Evolutionary conservation across 2,329 filamentous ascomycete genomes (phyloP), one percentile per base, ranked within the genome.

Genomic region (Corinectria fuckeliana): DNA sequence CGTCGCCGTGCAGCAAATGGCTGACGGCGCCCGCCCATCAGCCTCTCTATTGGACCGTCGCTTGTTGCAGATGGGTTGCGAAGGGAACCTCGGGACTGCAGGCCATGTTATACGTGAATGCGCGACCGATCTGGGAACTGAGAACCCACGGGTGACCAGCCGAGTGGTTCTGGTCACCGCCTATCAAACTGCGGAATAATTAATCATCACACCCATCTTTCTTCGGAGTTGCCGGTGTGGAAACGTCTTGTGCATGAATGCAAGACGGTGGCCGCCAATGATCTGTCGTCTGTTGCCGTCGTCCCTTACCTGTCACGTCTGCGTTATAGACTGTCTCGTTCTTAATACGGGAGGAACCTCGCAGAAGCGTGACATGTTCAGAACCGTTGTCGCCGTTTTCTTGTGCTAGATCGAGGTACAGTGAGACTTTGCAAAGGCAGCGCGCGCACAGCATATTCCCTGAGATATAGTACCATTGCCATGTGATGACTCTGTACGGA

Each of bases 1-100:
- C 39, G 53, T 61, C 56, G 56, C 57, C 58, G 60, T 66, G 56
- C 57, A 63, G 60, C 55, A 60, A 60, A 59, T 58, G 63, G 55
- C 57, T 61, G 59, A 58, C 30, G 56, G 48, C 57, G 57, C 61
- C 51, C 50, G 39, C 30, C 14, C 49, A 48, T 58, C 30, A 32
- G 30, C 20, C 36, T 14, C 25, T 26, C 34, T 36, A 59, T 59
- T 59, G 56, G 56, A 14, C 45, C 56, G 16, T 48, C 28, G 21
- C 42, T 41, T 50, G 56, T 53, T 38, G 20, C 56, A 32, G 45
- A 39, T 45, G 50, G 49, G 56, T 53, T 50, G 49, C 49, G 49
- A 36, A 47, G 42, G 50, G 25, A 52, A 45, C 50, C 28, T 54
- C 30, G 39, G 21, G 34, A 48, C 30, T 51, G 48, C 39, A 51